phyloP scores from a whole-genome alignment of 2,329 filamentous ascomycete species.

The Diplodia seriata region DNA sequence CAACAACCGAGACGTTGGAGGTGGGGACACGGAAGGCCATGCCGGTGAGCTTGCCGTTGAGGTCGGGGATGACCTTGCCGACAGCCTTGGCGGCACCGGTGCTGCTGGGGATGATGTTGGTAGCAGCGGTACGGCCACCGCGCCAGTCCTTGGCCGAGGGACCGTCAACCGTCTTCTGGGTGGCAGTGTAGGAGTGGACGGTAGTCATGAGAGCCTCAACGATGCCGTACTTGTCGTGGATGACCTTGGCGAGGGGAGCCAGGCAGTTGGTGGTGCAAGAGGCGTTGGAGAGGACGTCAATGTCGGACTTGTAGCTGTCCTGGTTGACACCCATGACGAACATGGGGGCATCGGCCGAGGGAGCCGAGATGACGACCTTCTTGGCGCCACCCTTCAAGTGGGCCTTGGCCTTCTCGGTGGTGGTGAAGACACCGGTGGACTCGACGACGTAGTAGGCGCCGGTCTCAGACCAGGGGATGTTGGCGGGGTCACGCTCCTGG shows the following conservation, averaged over 20 bases:
- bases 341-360: conserved; percentile 96
- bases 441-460: conserved; percentile 94
- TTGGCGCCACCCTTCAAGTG: conserved; percentile 97
- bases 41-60: conserved; percentile 99
- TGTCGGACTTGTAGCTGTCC: conserved; percentile 86
- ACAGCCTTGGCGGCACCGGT: conserved; percentile 99
- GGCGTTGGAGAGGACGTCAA: conserved; percentile 97
- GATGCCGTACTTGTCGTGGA: conserved; percentile 98
- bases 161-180: conserved; percentile 99
- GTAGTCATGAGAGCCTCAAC: conserved; percentile 99
- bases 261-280: conserved; percentile 99
- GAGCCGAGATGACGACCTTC: conserved; percentile 87
- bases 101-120: conserved; percentile 99
- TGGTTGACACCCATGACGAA: conserved; percentile 99
- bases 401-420: conserved; percentile 90
- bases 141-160: conserved; percentile 99
- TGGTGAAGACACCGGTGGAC: conserved; percentile 99
- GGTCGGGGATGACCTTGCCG: conserved; percentile 97
- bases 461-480: conserved; percentile 88
- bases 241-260: conserved; percentile 98
- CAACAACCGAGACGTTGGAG: conserved; percentile 98
- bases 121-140: conserved; percentile 96
- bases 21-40: conserved; percentile 99
- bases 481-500: conserved; percentile 85
- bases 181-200: conserved; percentile 99